Evolutionary conservation across 768 basidiomycete species (phyloP), one percentile per base, ranked within the genome.

Genomic region (Rhodotorula diobovata): DNA sequence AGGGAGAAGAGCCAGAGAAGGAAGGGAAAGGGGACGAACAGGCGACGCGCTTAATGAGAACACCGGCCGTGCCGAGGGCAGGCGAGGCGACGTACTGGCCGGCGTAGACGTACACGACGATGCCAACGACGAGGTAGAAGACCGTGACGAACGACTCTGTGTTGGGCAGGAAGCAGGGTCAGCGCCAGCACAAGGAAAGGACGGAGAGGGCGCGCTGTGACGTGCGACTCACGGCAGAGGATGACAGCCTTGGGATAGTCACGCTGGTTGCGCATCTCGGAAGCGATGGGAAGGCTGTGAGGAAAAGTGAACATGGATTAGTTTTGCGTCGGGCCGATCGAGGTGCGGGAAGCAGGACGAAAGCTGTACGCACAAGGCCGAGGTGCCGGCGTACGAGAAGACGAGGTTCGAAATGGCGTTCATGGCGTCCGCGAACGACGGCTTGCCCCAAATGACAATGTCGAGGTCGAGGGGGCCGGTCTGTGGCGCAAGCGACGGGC

Each of bases 251-350:
- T 77, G 53, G 73, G 79, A 70, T 78, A 81, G 61, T 80, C 76
- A 32, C 74, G 71, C 10, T 77, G 80, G 58, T 78, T 69, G 41
- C 69, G 69, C 81, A 82, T 80, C 74, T 82, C 81, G 15, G 79
- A 77, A 45, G 79, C 77, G 50, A 80, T 70, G 37, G 77, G 70
- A 25, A 73, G 63, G 72, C 58, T 59, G 58, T 14, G 41, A 20
- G 58, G 50, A 61, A 48, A 23, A 48, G 60, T 15, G 54, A 23
- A 55, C 54, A 8, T 5, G n/a, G n/a, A 6, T 30, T n/a, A 23
- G 11, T 4, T 1, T 12, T 35, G 5, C 23, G n/a, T n/a, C 28
- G 2, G 14, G 14, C 58, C 25, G 30, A 41, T 5, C 63, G 51
- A 45, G 43, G 15, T 16, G 11, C 8, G 37, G 30, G 25, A 41